Conservation (phyloP, 441 rosid species). For the Erodium texanum region DNA sequence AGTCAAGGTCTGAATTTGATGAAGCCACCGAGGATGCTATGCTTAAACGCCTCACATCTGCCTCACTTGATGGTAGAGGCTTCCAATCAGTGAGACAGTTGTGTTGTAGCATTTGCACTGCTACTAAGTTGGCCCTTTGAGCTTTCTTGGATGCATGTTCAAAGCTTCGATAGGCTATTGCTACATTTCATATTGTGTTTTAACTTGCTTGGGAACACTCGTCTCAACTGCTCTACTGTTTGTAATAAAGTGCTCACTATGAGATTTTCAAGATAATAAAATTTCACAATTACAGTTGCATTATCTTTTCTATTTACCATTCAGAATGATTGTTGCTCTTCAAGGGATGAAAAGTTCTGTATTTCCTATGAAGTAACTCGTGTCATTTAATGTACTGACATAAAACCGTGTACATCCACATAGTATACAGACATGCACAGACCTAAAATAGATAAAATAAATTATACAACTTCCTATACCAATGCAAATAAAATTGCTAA, state of each 20-base stretch:
- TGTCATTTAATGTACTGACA: background rate
- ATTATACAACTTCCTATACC: background rate
- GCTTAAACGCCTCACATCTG: conserved; percentile 20
- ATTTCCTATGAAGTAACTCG: background rate
- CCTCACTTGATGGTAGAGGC: conserved; percentile 27
- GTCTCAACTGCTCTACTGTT: background rate
- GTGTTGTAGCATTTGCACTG: conserved; percentile 27
- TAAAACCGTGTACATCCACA: background rate
- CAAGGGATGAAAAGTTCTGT: too few species aligned
- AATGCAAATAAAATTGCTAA: background rate
- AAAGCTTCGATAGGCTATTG: background rate
- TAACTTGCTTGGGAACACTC: background rate
- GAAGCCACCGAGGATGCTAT: conserved; percentile 28
- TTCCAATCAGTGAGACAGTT: conserved; percentile 30
- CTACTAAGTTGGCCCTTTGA: conserved; percentile 17
- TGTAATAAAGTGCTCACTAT: background rate
- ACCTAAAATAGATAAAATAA: background rate
- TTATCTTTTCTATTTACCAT: background rate
- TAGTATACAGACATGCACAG: background rate
- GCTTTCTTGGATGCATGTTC: conserved; percentile 15
- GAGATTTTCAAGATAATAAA: background rate
- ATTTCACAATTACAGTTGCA: background rate
- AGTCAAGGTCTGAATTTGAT: conserved; percentile 28
- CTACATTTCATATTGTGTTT: background rate
- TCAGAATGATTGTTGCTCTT: too few species aligned